phyloP scores from a whole-genome alignment of 2,329 filamentous ascomycete species.

The Paramyrothecium roridum region DNA sequence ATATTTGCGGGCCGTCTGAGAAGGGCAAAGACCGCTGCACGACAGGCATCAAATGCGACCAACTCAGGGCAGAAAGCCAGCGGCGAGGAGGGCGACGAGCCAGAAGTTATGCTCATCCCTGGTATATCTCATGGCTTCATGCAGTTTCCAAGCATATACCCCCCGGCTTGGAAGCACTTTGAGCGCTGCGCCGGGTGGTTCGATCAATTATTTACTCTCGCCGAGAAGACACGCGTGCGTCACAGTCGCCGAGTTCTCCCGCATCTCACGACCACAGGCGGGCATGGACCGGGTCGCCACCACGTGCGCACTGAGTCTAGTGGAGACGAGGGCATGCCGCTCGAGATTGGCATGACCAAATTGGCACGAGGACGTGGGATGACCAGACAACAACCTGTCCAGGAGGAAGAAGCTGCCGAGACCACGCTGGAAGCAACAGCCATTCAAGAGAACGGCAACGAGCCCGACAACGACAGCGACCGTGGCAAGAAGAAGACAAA shows the following conservation, averaged over 20 bases:
- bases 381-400: slow-evolving; percentile 5
- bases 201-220: slow-evolving; percentile 65
- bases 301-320: slow-evolving; percentile 53
- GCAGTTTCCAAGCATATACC: slow-evolving; percentile 85
- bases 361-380: slow-evolving; percentile 30
- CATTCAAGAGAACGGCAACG: slow-evolving; percentile 18
- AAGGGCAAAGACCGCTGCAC: slow-evolving; percentile 64
- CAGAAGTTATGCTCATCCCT: slow-evolving; percentile 79
- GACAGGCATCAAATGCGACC: slow-evolving; percentile 6
- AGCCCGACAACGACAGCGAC: slow-evolving; percentile 17
- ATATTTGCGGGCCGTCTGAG: slow-evolving; percentile 90
- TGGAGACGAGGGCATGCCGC: slow-evolving; percentile 74
- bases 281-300: slow-evolving; percentile 21
- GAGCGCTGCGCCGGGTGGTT: slow-evolving; percentile 80
- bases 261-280: slow-evolving; percentile 8
- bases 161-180: slow-evolving; percentile 86
- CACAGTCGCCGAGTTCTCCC: slow-evolving; percentile 11
- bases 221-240: slow-evolving; percentile 35
- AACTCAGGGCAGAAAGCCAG: slow-evolving; percentile 24
- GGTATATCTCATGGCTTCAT: slow-evolving; percentile 92
- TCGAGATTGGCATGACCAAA: slow-evolving; percentile 74
- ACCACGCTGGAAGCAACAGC: slow-evolving; percentile 7
- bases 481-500: slow-evolving; percentile 20
- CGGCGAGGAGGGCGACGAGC: slow-evolving; percentile 34
- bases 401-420: slow-evolving; percentile 10